Base-by-base conservation (phyloP, 306 rosid genomes). In the Mimosa bimucronata region DNA sequence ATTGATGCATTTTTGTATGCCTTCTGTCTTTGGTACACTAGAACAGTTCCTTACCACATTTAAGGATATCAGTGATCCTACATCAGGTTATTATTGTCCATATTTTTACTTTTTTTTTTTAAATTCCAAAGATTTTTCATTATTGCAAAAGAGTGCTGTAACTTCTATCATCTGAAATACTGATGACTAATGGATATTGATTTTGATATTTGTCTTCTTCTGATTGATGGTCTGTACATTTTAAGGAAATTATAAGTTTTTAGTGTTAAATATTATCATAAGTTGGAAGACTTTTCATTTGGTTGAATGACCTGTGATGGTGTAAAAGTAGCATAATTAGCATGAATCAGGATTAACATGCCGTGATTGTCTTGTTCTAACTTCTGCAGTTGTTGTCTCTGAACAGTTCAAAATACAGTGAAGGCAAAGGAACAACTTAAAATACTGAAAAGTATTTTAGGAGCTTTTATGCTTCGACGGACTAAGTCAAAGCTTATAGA, bases 1-100 rank as follows among this genome's bases (percentile, higher is more conserved):
- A 3, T 83, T 94, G 89, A 82, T 91, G 92, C 78, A 88, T 80
- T 91, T 94, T 76, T 94, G 97, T 85, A 91, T 94, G 98, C 98
- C 98, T 79, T 88, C 91, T 69, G 85, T 92, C 82, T 94, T 92
- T 78, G 97, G 97, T 67, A 79, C 90, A 81, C 86, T 83, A 75
- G 91, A 88, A 46, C 88, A 92, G 81, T 94, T 94, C 88, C 94
- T 92, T 81, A 85, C 86, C 76, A 80, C 92, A 38, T 94, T 91
- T 88, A 94, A 83, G 89, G 94, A 87, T 79, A 89, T 97, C 83
- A 87, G 80, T 79, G 88, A 88, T 84, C 89, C 81, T 66, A 82
- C 88, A 64, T 74, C 90, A 85, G 95, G 97, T 94, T 74, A 78
- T 76, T 74, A 37, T 73, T 66, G 65, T 81, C 55, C 7, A 52